Base-by-base conservation (phyloP, 805 yeast species). In the Saccharomycopsis capsularis region DNA sequence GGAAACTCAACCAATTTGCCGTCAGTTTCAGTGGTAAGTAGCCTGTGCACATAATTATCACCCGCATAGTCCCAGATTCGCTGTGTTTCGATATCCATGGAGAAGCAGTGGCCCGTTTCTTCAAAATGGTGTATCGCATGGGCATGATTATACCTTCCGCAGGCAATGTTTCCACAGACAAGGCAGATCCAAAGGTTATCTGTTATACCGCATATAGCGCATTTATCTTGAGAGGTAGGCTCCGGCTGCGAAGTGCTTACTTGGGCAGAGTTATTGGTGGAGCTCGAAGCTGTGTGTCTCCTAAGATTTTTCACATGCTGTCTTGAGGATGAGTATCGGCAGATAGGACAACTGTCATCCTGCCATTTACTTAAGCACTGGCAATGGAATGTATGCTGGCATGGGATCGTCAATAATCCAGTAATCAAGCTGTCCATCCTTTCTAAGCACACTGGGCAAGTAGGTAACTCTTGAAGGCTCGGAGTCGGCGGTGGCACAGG, bases 21-120 rank as follows among this genome's bases (percentile, higher is more conserved):
- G 61, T 89, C 96, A 0, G 82, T 73, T 61, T 85, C 90, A 63
- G 86, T 88, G 53, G 89, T 87, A 3, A 89, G 75, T 39, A 89
- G 66, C 44, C 97, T 65, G 63, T 89, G 97, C 7, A 89, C 96
- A 62, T 89, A 89, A 55, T 79, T 81, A 61, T 89, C 97, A 2
- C 90, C 90, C 0, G 90, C 89, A 62, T 89, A 89, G 62, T 89
- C 96, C 97, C 97, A 89, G 1, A 89, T 95, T 37, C 97, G 70
- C 53, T 89, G 93, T 0, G 95, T 78, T 9, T 71, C 65, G 41
- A 86, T 69, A 59, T 89, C 96, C 95, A 89, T 88, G 0, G 96
- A 85, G 67, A 86, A 89, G 58, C 95, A 85, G 63, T 89, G 97
- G 4, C 83, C 81, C 0, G 95, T 82, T 7, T 70, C 69, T 16